A percentile compares a stretch with the other conserved stretches of the same genome.
Evolutionary conservation across 768 basidiomycete species (phyloP).

Genomic region (Sarcodon aspratus): DNA sequence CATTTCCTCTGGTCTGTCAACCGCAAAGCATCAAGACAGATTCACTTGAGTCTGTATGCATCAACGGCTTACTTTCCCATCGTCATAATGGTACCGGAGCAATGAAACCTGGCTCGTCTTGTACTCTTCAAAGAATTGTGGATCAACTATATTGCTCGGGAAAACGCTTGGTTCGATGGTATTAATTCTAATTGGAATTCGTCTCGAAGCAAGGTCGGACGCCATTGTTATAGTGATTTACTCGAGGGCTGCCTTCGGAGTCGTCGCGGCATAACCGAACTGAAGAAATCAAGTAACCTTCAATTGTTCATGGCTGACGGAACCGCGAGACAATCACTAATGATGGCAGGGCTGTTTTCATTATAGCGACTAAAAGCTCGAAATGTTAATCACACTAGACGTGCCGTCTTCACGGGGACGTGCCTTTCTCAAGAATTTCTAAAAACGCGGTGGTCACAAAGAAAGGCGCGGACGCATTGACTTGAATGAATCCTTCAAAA

Average conservation of each 20-base stretch:
- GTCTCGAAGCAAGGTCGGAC: conserved; percentile 19
- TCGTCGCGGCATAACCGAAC: conserved; percentile 25
- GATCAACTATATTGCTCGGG: conserved; percentile 20
- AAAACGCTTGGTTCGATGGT: conserved; percentile 24
- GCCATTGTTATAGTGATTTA: conserved; percentile 24
- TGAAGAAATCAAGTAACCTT: too few species aligned
- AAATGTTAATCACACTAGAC: conserved; percentile 28
- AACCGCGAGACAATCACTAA: too few species aligned
- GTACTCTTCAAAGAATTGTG: too few species aligned
- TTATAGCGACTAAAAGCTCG: conserved; percentile 1
- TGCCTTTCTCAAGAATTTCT: conserved; percentile 27
- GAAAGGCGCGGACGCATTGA: conserved; percentile 17
- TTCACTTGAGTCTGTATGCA: too few species aligned
- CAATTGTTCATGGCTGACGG: too few species aligned
- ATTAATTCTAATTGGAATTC: conserved; percentile 23
- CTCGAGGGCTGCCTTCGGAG: conserved; percentile 26
- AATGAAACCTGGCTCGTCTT: too few species aligned
- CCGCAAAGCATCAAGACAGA: too few species aligned
- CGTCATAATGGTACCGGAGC: too few species aligned
- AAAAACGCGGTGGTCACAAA: conserved; percentile 34
- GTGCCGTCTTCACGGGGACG: conserved; percentile 15
- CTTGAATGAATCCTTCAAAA: too few species aligned
- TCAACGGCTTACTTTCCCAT: too few species aligned
- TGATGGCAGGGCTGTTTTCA: too few species aligned
- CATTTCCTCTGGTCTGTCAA: too few species aligned